Conservation (phyloP, 305 asterid genomes). For the Ajuga reptans region DNA sequence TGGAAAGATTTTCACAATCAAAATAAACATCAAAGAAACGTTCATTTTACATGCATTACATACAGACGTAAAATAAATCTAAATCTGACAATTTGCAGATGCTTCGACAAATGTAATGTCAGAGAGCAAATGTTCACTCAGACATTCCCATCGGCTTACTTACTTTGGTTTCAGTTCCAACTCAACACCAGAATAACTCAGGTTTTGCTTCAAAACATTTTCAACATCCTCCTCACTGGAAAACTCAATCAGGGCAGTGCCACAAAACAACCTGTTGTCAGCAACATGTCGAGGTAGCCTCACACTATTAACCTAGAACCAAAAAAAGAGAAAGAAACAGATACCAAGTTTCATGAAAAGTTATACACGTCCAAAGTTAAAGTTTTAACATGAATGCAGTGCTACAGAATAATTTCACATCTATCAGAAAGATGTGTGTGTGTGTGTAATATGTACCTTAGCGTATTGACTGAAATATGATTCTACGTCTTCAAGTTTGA, state of each 20-base stretch:
- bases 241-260: conserved; percentile 89
- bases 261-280: conserved; percentile 68
- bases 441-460: conserved; percentile 37
- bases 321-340: not conserved
- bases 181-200: conserved; percentile 66
- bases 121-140: not conserved
- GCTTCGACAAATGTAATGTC: not conserved
- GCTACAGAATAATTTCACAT: not conserved
- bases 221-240: conserved; percentile 75
- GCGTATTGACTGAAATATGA: conserved; percentile 60
- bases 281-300: conserved; percentile 96
- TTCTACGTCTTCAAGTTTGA: conserved; percentile 72
- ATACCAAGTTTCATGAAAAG: not conserved
- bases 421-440: not conserved
- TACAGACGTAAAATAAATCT: not conserved
- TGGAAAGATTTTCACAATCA: not conserved
- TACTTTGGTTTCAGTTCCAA: conserved; percentile 78
- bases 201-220: conserved; percentile 51
- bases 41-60: not conserved
- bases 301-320: conserved; percentile 82
- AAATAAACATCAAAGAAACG: not conserved
- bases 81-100: not conserved
- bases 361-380: not conserved
- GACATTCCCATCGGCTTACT: conserved; percentile 18
- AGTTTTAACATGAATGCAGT: not conserved